Base-by-base conservation (phyloP, 257 asterid genomes). In the Rhazya stricta region DNA sequence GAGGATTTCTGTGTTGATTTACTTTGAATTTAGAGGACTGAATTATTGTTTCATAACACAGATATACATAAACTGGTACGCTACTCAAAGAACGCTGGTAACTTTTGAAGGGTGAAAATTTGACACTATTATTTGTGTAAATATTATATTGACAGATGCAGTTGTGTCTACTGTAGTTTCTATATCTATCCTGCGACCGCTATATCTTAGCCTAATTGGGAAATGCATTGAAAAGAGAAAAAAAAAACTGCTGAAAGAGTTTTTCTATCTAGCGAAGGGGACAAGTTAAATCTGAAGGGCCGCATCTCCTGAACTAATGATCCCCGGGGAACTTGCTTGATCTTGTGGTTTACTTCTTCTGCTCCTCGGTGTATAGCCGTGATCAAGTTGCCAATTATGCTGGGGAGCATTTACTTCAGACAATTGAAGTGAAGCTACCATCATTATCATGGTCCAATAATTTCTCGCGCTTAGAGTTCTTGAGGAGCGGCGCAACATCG, bases 401-500 rank as follows among this genome's bases (percentile, higher is more conserved):
- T 12, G n/a, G 5, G 41, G 21, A 48, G 9, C 46, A 61, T 32
- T 9, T 32, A 72, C 46, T 46, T 74, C 78, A 83, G 73, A 79
- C 71, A 11, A 82, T 32, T 21, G 90, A 86, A 56, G 57, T 39
- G 73, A 88, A 86, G 56, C 69, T 77, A 46, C 27, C 58, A 36
- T 79, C 81, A 74, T 85, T 85, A 32, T 81, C 84, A 4, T 72
- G 30, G 34, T 78, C 80, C 41, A 80, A 66, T 13, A 74, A 36
- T 56, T 67, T 78, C 16, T 76, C 81, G 11, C 83, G 72, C 75
- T 62, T 79, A 6, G 91, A 78, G 72, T 77, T 81, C 23, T 42
- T 87, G 30, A 94, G 96, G 53, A 94, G 95, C 46, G 97, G 97
- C 48, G 85, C 83, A 51, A 76, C 83, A 39, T 89, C 96, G 3